Percentiles rank a stretch among this genome's conserved stretches.
Conservation (phyloP, 148 eudicot species). For the Fallopia convolvulus region DNA sequence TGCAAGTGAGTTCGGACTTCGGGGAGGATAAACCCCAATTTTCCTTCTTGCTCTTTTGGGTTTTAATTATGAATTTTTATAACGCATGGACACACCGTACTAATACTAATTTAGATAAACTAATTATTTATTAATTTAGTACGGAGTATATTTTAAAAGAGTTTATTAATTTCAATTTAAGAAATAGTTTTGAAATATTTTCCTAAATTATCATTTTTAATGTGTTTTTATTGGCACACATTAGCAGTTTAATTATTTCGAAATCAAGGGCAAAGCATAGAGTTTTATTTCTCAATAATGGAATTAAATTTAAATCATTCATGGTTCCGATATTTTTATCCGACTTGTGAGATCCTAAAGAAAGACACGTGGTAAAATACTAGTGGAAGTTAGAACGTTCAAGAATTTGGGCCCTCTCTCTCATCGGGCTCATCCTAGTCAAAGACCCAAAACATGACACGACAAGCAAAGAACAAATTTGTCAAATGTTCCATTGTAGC, state of each 20-base stretch:
- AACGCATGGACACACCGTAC: too few relatives aligned
- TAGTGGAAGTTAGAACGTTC: background rate
- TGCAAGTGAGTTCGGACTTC: background rate
- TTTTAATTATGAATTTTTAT: background rate
- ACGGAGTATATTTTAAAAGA: too few relatives aligned
- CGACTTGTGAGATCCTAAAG: background rate
- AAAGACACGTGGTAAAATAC: background rate
- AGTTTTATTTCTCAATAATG: background rate
- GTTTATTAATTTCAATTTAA: too few relatives aligned
- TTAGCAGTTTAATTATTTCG: background rate
- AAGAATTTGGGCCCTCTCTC: background rate
- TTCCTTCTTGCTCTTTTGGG: background rate
- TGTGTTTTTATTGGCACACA: too few relatives aligned
- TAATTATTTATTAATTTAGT: too few relatives aligned
- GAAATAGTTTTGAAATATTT: too few relatives aligned
- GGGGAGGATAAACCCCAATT: conserved; percentile 8
- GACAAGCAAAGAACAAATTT: background rate
- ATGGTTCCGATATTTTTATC: background rate
- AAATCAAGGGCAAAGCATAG: background rate
- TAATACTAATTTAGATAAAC: too few relatives aligned
- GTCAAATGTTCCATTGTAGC: background rate
- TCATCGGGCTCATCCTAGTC: too few relatives aligned
- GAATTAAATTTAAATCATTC: background rate
- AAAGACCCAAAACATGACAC: background rate
- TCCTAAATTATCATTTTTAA: too few relatives aligned